Evolutionary conservation across 83 land plant genomes (phyloP), one percentile per base, ranked within the genome.

Genomic region (Diphasiastrum complanatum): DNA sequence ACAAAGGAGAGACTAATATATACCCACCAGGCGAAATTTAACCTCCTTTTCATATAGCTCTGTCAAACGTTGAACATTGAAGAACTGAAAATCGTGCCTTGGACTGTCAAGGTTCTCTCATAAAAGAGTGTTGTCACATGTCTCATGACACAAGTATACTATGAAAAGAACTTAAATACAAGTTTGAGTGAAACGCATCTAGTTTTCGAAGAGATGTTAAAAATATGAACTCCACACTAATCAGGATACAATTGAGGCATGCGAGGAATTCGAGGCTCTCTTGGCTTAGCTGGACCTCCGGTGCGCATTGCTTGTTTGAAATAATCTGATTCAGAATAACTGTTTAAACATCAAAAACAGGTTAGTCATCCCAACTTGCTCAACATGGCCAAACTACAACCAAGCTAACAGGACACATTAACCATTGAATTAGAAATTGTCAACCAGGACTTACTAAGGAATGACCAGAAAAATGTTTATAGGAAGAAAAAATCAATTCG

Each of bases 61-160:
- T 60, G 66, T 95, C 33, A 95, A 57, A 47, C 99, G 78, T 22
- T 74, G 83, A 36, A 78, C 79, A 74, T 95, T 84, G 61, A 95
- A 95, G 53, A 95, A 95, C 68, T 95, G 97, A 57, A 95, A 95
- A 73, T 95, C 97, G 63, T 95, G 99, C 72, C 96, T 89, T n/a
- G 5, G 38, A 20, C 18, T 28, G 59, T 55, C 38, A 55, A 48
- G 23, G 51, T n/a, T n/a, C n/a, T n/a, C n/a, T n/a, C n/a, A n/a
- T n/a, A n/a, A n/a, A n/a, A n/a, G n/a, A n/a, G n/a, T n/a, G n/a
- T n/a, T n/a, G n/a, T n/a, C n/a, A n/a, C n/a, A n/a, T n/a, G n/a
- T n/a, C n/a, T n/a, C n/a, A n/a, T n/a, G n/a, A n/a, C n/a, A n/a
- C n/a, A n/a, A n/a, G n/a, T n/a, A n/a, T n/a, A n/a, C n/a, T n/a